phyloP scores from a whole-genome alignment of 2,329 filamentous ascomycete genomes.

The Talaromyces sp. region DNA sequence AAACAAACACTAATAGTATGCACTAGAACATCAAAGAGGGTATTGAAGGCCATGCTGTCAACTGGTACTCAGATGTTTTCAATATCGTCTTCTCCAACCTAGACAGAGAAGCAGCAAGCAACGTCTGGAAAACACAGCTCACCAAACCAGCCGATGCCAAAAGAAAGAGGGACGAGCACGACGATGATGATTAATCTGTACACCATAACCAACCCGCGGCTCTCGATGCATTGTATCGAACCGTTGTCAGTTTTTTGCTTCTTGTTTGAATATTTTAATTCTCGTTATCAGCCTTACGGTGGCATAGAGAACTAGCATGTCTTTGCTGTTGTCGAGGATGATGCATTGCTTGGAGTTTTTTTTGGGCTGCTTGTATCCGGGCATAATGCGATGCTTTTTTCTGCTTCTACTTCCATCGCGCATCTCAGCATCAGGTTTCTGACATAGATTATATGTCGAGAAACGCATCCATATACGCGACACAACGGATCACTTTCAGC shows the following conservation, averaged over 20 bases:
- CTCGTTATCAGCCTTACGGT: not conserved
- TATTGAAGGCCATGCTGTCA: slow-evolving; percentile 82
- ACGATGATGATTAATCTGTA: slow-evolving; percentile 10
- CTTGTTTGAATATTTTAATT: not conserved
- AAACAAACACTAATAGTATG: not conserved
- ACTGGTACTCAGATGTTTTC: slow-evolving; percentile 94
- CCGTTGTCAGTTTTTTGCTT: not conserved
- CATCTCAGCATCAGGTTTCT: not conserved
- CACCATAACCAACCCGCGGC: not conserved
- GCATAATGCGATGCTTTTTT: not conserved
- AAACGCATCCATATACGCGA: not conserved
- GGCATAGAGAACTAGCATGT: slow-evolving; percentile 4
- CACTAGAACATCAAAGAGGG: slow-evolving; percentile 95
- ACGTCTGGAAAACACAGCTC: slow-evolving; percentile 62
- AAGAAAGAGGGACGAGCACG: slow-evolving; percentile 5
- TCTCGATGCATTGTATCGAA: not conserved
- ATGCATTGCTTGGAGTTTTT: slow-evolving; percentile 8
- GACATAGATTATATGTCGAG: not conserved
- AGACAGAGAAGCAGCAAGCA: slow-evolving; percentile 67
- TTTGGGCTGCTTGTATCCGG: not conserved
- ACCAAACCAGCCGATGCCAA: slow-evolving; percentile 44
- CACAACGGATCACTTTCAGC: not conserved
- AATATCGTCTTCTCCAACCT: slow-evolving; percentile 80
- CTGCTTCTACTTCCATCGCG: not conserved
- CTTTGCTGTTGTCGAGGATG: slow-evolving; percentile 1